Base-by-base conservation (phyloP, 164 flowering plant genomes). In the Cinnamomum micranthum region DNA sequence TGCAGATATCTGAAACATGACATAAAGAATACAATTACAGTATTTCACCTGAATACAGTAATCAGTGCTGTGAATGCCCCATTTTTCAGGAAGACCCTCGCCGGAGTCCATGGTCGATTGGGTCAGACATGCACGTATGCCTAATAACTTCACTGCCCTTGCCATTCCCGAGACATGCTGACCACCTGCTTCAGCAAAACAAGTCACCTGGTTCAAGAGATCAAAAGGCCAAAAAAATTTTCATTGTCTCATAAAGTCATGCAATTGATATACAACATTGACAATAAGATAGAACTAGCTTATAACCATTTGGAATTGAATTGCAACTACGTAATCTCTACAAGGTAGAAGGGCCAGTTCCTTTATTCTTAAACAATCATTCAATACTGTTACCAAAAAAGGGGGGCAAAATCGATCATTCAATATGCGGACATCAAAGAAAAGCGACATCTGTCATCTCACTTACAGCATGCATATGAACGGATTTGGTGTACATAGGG, bases 161-260 rank as follows among this genome's bases (percentile, higher is more conserved):
- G 94, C 97, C 98, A 94, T 94, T 73, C 83, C 95, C 22, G 97
- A 69, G 6, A 94, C 95, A 81, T 94, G 92, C 80, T 94, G 98
- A 50, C 98, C 98, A 63, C 98, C 98, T 6, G 98, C 98, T 74
- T 94, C 98, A 9, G 98, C 98, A 85, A 94, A 94, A 81, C 98
- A 93, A 3, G 98, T 93, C 12, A 93, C 98, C 98, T 93, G 74
- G 68, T 50, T 64, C 55, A 72, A 67, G 17, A 68, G 20, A 63
- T 17, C 74, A 77, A 24, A 67, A 31, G 23, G n/a, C 31, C 5
- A 64, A 68, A 23, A 23, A 25, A 65, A 28, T 1, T 28, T 28
- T 6, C 69, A 67, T 28, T 28, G 20, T 55, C 60, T 17, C 13
- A 41, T 13, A 55, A 55, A 55, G n/a, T 55, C 60, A 55, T 14